Evolutionary conservation across 2,329 filamentous ascomycete species (phyloP).

Genomic region (Nemania diffusa): DNA sequence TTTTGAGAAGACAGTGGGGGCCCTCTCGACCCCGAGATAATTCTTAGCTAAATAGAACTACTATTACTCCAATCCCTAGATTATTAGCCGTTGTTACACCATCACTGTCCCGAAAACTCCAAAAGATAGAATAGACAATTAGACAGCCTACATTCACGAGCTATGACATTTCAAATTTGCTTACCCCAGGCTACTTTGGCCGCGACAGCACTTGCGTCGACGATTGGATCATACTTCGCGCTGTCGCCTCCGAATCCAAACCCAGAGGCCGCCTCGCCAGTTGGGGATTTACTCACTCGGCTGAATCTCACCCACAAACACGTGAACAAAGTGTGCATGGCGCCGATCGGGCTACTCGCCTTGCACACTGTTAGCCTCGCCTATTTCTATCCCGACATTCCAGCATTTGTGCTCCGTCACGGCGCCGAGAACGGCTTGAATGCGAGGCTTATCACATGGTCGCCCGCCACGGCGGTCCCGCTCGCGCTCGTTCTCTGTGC

Average conservation of each 20-base stretch:
- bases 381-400: constrained; percentile 22
- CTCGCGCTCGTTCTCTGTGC: constrained; percentile 48
- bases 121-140: too few species aligned
- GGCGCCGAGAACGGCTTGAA: constrained; percentile 51
- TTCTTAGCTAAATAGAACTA: too few species aligned
- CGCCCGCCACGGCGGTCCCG: constrained; percentile 50
- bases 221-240: neutral
- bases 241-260: constrained; percentile 7
- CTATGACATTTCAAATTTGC: neutral
- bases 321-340: neutral
- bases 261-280: neutral
- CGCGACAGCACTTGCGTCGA: neutral
- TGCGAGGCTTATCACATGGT: constrained; percentile 51
- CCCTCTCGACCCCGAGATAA: too few species aligned
- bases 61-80: too few species aligned
- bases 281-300: neutral
- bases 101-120: too few species aligned
- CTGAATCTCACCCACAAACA: neutral
- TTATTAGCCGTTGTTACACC: too few species aligned
- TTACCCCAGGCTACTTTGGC: constrained; percentile 1
- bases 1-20: too few species aligned
- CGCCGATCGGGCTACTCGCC: neutral
- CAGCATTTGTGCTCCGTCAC: constrained; percentile 41
- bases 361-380: constrained; percentile 18
- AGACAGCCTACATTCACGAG: neutral